Conservation (phyloP, 805 yeast species). For the Wickerhamiella azyma region DNA sequence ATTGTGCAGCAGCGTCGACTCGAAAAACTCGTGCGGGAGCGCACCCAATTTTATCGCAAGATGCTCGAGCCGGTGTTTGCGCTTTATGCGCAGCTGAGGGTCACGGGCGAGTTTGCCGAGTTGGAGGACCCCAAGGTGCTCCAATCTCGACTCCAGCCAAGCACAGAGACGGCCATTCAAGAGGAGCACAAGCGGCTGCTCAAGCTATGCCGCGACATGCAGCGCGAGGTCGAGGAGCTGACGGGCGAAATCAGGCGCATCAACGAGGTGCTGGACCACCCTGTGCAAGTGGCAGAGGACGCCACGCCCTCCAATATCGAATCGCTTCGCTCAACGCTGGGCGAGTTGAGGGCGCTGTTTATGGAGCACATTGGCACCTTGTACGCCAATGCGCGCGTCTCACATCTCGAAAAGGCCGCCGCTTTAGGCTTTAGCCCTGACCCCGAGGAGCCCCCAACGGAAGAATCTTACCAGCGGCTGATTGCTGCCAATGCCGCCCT, state of each 20-base stretch:
- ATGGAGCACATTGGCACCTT: neutral
- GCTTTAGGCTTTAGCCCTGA: neutral
- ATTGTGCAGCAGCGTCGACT: neutral
- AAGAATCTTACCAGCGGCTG: neutral
- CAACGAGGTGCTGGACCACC: too few species aligned
- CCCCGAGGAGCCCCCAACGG: neutral
- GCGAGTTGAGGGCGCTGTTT: neutral
- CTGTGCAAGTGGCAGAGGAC: neutral
- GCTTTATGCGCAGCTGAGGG: neutral
- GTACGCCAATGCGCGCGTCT: neutral
- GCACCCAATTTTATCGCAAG: neutral
- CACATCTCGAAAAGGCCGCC: neutral
- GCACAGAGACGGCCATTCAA: neutral
- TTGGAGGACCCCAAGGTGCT: neutral
- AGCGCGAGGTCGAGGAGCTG: neutral
- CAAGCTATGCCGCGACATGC: neutral
- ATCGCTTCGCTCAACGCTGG: neutral
- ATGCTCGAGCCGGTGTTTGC: neutral
- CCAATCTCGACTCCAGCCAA: neutral
- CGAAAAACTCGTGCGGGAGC: neutral
- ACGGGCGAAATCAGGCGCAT: neutral
- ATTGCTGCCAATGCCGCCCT: neutral
- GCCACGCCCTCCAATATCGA: neutral
- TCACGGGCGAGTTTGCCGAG: neutral
- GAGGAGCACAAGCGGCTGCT: neutral